Evolutionary conservation across 768 basidiomycete species (phyloP).

Genomic region (Phallus indusiatus): DNA sequence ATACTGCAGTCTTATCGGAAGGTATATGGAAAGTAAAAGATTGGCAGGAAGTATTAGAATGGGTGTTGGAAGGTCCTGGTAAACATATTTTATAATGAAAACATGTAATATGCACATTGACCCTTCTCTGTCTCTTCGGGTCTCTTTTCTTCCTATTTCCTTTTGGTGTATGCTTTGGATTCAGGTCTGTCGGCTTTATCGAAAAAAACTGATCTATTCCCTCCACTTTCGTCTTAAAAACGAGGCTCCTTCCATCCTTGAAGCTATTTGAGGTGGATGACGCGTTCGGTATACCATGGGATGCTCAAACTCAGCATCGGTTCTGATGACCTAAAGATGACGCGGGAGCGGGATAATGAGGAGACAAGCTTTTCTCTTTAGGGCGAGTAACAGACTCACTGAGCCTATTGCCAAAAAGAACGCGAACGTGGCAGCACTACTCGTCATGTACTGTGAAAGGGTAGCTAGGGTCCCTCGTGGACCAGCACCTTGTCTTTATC

Average conservation of each 20-base stretch:
- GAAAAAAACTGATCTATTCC: conserved; percentile 17
- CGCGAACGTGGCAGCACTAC: conserved; percentile 92
- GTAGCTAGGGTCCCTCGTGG: conserved; percentile 86
- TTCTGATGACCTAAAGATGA: conserved; percentile 71
- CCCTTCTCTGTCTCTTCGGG: background rate
- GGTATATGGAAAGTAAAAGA: conserved; percentile 46
- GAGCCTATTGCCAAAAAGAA: conserved; percentile 96
- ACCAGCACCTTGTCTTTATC: conserved; percentile 75
- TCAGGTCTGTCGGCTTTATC: background rate
- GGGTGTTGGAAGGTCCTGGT: conserved; percentile 25
- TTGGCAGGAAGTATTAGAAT: conserved; percentile 51
- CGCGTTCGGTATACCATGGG: conserved; percentile 53
- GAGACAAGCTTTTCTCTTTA: background rate
- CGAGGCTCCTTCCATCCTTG: conserved; percentile 58
- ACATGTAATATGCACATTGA: background rate
- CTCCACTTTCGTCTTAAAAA: conserved; percentile 72
- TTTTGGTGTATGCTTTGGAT: background rate
- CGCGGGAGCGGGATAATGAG: too few species aligned
- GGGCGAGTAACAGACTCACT: conserved; percentile 33
- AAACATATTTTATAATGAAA: background rate
- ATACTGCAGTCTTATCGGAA: conserved; percentile 36
- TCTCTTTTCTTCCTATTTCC: conserved; percentile 28
- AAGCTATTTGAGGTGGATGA: conserved; percentile 45
- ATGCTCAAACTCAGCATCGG: conserved; percentile 51
- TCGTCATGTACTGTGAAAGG: conserved; percentile 96